These are phyloP conservation scores for Xylaria sp. DNA, from an alignment of 2,329 filamentous ascomycete genomes.

Conservation along the genomic window DNA sequence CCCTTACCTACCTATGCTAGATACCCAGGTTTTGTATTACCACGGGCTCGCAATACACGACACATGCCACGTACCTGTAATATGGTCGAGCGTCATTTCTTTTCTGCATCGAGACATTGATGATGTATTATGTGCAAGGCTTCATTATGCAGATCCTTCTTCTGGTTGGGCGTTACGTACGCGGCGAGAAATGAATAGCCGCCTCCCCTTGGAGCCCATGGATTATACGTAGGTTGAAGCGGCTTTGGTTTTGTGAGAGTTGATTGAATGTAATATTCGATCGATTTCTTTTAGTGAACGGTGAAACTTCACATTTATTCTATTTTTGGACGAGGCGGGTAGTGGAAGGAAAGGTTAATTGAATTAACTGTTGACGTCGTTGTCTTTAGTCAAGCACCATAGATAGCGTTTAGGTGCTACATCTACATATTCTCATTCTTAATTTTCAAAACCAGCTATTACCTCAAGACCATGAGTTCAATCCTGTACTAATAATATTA, in stretches of 20 bases:
- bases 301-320: neutral
- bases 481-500: too few species aligned
- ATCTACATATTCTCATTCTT: neutral
- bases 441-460: neutral
- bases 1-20: neutral
- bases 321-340: neutral
- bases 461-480: neutral
- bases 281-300: neutral
- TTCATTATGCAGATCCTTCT: neutral
- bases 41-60: neutral
- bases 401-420: neutral
- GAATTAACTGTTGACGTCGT: neutral
- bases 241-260: neutral
- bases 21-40: neutral
- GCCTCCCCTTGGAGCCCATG: neutral
- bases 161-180: neutral
- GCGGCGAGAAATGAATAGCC: neutral
- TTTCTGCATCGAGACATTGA: neutral
- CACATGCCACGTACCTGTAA: neutral
- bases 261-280: too few species aligned
- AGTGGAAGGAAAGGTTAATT: neutral
- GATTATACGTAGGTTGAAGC: neutral
- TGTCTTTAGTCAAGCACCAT: too few species aligned
- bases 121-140: neutral
- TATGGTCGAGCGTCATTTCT: neutral